A percentile compares a stretch with the other conserved stretches of the same genome.
Conservation (phyloP, 768 basidiomycete genomes). For the Mycena vitilis region DNA sequence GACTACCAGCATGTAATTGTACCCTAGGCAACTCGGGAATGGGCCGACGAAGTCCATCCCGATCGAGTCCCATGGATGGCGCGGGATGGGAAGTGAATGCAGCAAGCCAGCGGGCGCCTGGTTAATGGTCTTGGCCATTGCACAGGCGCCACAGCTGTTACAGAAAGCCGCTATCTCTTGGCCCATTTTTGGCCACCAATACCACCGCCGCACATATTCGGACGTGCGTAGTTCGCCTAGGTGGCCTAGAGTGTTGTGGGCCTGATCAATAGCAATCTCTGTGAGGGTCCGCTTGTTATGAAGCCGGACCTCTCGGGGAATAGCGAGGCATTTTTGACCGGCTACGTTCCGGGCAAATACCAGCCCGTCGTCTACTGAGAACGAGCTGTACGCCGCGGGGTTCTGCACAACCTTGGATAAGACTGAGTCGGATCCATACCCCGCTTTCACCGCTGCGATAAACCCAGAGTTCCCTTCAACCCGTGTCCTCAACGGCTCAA, state of each 20-base stretch:
- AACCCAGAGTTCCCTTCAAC: background rate
- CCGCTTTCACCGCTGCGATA: background rate
- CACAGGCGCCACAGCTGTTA: background rate
- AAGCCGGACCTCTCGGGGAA: background rate
- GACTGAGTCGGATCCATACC: background rate
- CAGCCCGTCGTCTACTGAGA: background rate
- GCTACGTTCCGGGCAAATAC: background rate
- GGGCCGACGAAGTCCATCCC: constrained; percentile 50
- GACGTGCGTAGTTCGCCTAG: constrained; percentile 37
- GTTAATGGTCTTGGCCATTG: background rate
- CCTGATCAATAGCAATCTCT: background rate
- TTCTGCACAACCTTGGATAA: background rate
- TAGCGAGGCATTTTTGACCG: background rate
- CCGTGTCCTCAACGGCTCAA: background rate
- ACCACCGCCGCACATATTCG: constrained; percentile 41
- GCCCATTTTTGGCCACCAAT: constrained; percentile 34
- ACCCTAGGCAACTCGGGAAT: constrained; percentile 39
- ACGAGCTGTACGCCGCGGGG: background rate
- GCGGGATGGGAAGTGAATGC: constrained; percentile 39
- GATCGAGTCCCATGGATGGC: constrained; percentile 43
- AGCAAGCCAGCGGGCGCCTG: constrained; percentile 26
- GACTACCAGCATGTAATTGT: constrained; percentile 32
- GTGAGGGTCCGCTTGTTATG: background rate
- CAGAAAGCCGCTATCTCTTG: constrained; percentile 29
- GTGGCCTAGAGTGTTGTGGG: constrained; percentile 38